Evolutionary conservation across 169 alveolate species (phyloP).

Genomic region (Blepharisma undulans): DNA sequence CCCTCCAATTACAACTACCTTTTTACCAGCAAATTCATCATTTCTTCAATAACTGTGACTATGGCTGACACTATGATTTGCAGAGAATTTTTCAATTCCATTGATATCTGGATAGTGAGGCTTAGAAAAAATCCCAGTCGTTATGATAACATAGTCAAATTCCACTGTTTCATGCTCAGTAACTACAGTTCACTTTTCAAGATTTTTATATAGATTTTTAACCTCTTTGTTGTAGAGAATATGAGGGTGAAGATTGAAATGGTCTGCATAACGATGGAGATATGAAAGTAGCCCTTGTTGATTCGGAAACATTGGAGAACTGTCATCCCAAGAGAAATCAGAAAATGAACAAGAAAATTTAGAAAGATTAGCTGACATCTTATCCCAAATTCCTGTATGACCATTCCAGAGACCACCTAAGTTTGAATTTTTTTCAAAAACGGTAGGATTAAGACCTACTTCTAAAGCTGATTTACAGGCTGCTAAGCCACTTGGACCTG

Average conservation of each 20-base stretch:
- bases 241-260: background rate
- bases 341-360: background rate
- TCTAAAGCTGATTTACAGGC: background rate
- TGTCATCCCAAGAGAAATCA: background rate
- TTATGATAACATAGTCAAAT: background rate
- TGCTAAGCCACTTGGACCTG: background rate
- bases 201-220: too few relatives aligned
- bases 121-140: background rate
- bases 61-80: background rate
- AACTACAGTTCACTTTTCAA: background rate
- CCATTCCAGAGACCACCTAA: background rate
- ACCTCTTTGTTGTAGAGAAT: background rate
- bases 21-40: background rate
- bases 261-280: background rate
- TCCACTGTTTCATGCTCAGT: background rate
- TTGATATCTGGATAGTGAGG: background rate
- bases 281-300: background rate
- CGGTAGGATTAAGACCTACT: background rate
- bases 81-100: background rate
- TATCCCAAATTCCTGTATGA: background rate
- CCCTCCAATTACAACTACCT: background rate
- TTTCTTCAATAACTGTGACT: background rate
- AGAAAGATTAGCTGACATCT: background rate
- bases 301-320: background rate
- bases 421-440: background rate